phyloP scores from a whole-genome alignment of 1,284 basidiomycete genomes.

The Ceratobasidium sp. region DNA sequence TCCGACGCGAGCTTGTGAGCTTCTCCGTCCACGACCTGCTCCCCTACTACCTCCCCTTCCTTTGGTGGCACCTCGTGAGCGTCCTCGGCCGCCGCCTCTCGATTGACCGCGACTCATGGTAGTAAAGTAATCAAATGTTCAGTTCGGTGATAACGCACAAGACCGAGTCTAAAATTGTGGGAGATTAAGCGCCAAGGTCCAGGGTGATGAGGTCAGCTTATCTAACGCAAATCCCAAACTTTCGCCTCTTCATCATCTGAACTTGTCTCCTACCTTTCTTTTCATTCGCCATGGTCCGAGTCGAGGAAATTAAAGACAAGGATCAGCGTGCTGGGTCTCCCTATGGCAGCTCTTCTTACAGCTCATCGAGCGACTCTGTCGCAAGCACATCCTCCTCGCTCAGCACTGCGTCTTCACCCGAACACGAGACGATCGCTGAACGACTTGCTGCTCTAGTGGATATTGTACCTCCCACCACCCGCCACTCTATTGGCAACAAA shows the following conservation, averaged over 20 bases:
- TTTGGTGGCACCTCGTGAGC: not conserved
- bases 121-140: not conserved
- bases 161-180: slow-evolving; percentile 41
- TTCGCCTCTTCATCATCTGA: slow-evolving; percentile 23
- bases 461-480: slow-evolving; percentile 92
- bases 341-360: slow-evolving; percentile 76
- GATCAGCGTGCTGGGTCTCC: slow-evolving; percentile 69
- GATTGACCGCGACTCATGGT: slow-evolving; percentile 44
- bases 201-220: slow-evolving; percentile 43
- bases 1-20: slow-evolving; percentile 1
- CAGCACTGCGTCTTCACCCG: slow-evolving; percentile 62
- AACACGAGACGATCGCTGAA: slow-evolving; percentile 86
- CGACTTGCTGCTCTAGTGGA: slow-evolving; percentile 92
- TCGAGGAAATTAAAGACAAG: slow-evolving; percentile 85
- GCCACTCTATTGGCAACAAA: slow-evolving; percentile 77
- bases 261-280: slow-evolving; percentile 16
- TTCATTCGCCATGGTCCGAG: slow-evolving; percentile 78
- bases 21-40: not conserved
- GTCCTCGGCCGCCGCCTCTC: slow-evolving; percentile 13
- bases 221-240: slow-evolving; percentile 44
- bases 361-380: slow-evolving; percentile 76
- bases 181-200: slow-evolving; percentile 29
- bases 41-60: slow-evolving; percentile 3
- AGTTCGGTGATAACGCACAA: slow-evolving; percentile 30
- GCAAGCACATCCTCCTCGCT: slow-evolving; percentile 79